These are phyloP conservation scores for Phoma sp. DNA, from an alignment of 2,329 filamentous ascomycete genomes.

Conservation along the genomic window DNA sequence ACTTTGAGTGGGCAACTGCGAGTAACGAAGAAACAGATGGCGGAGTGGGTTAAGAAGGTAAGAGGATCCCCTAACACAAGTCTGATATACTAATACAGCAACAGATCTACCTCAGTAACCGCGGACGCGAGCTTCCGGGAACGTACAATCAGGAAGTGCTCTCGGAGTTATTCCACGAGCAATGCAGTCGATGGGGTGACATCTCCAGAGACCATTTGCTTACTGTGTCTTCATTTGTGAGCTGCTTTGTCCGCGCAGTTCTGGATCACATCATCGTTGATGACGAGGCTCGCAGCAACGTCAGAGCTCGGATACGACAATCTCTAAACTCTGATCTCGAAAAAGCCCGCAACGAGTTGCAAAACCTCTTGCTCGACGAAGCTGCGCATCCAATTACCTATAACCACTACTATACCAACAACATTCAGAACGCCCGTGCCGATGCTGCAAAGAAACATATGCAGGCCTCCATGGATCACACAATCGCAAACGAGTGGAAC, in stretches of 20 bases:
- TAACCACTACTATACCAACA: slow-evolving; percentile 49
- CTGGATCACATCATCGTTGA: slow-evolving; percentile 10
- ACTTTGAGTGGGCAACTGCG: background rate
- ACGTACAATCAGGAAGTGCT: background rate
- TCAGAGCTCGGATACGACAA: background rate
- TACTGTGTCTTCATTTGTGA: slow-evolving; percentile 3
- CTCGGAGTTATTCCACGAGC: background rate
- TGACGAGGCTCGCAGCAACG: background rate
- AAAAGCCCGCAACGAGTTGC: slow-evolving; percentile 4
- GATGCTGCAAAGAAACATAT: slow-evolving; percentile 29
- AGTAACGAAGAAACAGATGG: background rate
- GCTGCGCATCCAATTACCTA: slow-evolving; percentile 52
- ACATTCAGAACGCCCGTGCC: slow-evolving; percentile 42
- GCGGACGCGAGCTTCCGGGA: background rate
- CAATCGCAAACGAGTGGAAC: slow-evolving; percentile 6
- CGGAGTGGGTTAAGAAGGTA: background rate
- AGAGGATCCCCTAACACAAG: background rate
- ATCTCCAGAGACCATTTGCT: background rate
- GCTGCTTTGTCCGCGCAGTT: slow-evolving; percentile 1
- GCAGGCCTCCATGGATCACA: slow-evolving; percentile 23
- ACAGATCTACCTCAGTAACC: background rate
- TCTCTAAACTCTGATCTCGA: background rate
- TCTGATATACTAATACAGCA: background rate
- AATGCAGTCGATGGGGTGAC: background rate
- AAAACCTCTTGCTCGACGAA: slow-evolving; percentile 7